Evolutionary conservation across 2,329 filamentous ascomycete genomes (phyloP).

Genomic region (Eurotiales sp.): DNA sequence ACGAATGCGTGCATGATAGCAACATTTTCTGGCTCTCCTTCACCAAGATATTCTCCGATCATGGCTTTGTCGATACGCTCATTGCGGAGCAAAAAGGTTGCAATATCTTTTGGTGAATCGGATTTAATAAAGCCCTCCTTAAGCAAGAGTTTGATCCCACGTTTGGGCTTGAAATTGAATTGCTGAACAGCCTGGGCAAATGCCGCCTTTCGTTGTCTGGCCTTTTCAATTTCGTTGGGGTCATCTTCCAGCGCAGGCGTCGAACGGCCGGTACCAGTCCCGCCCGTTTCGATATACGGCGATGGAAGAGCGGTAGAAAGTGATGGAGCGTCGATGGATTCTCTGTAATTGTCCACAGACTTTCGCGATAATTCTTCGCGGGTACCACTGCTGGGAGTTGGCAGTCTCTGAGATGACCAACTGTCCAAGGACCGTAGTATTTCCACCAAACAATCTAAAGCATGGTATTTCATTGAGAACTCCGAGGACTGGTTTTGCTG

Average conservation of each 20-base stretch:
- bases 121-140: slow-evolving; percentile 83
- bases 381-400: slow-evolving; percentile 52
- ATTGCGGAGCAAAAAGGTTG: slow-evolving; percentile 73
- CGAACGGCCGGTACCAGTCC: slow-evolving; percentile 55
- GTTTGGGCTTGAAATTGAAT: slow-evolving; percentile 98
- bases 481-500: slow-evolving; percentile 73
- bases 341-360: slow-evolving; percentile 59
- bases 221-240: slow-evolving; percentile 87
- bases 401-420: slow-evolving; percentile 73
- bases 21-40: slow-evolving; percentile 89
- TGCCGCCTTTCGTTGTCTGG: slow-evolving; percentile 90
- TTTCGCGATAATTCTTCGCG: slow-evolving; percentile 44
- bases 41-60: slow-evolving; percentile 90
- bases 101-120: slow-evolving; percentile 75
- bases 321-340: slow-evolving; percentile 67
- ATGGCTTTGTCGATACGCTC: slow-evolving; percentile 86
- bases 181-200: slow-evolving; percentile 81
- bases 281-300: slow-evolving; percentile 56
- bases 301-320: slow-evolving; percentile 44
- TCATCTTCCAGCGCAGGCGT: slow-evolving; percentile 80
- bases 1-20: slow-evolving; percentile 99
- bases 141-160: slow-evolving; percentile 79
- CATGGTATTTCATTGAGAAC: slow-evolving; percentile 85
- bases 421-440: slow-evolving; percentile 85
- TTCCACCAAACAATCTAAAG: slow-evolving; percentile 83